A percentile compares a stretch with the other conserved stretches of the same genome.
phyloP scores from a whole-genome alignment of 1,284 basidiomycete species.

The Boletus semigastroideus region DNA sequence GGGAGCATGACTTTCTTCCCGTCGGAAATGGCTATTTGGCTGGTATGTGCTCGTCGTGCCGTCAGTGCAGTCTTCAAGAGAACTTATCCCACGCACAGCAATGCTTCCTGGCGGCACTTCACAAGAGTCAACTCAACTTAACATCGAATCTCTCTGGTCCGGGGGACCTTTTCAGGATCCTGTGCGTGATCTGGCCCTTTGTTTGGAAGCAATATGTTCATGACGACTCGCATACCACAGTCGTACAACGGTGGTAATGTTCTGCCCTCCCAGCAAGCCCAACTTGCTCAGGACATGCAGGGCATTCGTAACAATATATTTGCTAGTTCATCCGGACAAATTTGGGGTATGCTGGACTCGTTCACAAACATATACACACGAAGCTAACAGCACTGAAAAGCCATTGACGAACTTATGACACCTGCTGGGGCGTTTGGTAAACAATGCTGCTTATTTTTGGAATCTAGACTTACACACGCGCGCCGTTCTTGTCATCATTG shows the following conservation, averaged over 20 bases:
- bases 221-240: slow-evolving; percentile 22
- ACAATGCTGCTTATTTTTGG: slow-evolving; percentile 11
- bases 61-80: not conserved
- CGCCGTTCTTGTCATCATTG: not conserved
- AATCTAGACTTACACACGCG: not conserved
- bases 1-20: slow-evolving; percentile 62
- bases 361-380: not conserved
- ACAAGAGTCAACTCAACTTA: slow-evolving; percentile 62
- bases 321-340: slow-evolving; percentile 55
- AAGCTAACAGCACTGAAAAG: slow-evolving; percentile 35
- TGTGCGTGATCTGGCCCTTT: slow-evolving; percentile 36
- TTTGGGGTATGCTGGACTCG: slow-evolving; percentile 44
- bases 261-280: slow-evolving; percentile 41
- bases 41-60: slow-evolving; percentile 38
- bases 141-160: slow-evolving; percentile 74
- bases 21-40: slow-evolving; percentile 74
- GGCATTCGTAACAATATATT: slow-evolving; percentile 58
- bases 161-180: slow-evolving; percentile 70
- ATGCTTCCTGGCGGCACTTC: slow-evolving; percentile 63
- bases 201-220: not conserved
- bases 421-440: slow-evolving; percentile 64
- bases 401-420: slow-evolving; percentile 52
- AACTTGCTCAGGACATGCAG: slow-evolving; percentile 51
- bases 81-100: slow-evolving; percentile 37
- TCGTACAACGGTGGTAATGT: slow-evolving; percentile 74